Conservation (phyloP, 352 stramenopile species). For the Phytophthora nicotianae region DNA sequence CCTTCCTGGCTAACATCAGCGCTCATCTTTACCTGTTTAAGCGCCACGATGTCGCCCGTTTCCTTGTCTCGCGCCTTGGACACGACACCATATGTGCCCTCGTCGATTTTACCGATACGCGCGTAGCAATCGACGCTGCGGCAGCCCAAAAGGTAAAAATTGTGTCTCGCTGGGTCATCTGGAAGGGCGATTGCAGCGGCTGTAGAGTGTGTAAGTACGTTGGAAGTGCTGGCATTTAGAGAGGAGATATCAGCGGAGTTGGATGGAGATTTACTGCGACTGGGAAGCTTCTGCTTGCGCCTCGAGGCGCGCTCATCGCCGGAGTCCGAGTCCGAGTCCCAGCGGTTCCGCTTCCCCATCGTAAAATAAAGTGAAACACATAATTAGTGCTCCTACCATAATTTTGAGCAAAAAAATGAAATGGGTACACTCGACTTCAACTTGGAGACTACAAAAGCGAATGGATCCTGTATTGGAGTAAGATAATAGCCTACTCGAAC, state of each 20-base stretch:
- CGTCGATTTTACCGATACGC: constrained; percentile 93
- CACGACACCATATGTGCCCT: constrained; percentile 97
- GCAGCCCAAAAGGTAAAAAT: constrained; percentile 88
- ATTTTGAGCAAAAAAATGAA: neutral
- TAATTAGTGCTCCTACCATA: neutral
- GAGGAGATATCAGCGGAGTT: constrained; percentile 1
- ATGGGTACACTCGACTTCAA: neutral
- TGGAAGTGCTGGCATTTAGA: constrained; percentile 3
- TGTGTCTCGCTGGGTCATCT: constrained; percentile 41
- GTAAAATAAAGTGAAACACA: constrained; percentile 9
- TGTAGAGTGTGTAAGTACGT: constrained; percentile 3
- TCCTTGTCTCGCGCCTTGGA: constrained; percentile 93
- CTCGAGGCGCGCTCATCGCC: constrained; percentile 31
- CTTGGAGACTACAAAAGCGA: no score
- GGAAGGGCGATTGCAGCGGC: constrained; percentile 6
- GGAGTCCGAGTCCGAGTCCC: constrained; percentile 74
- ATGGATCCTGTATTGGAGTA: no score
- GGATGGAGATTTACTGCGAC: neutral
- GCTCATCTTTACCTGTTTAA: constrained; percentile 92
- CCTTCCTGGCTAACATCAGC: constrained; percentile 76
- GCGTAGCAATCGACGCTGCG: constrained; percentile 96
- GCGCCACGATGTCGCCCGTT: constrained; percentile 92
- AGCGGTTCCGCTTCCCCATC: constrained; percentile 65
- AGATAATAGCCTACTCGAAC: neutral
- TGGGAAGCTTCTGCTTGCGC: constrained; percentile 12